Conservation (phyloP, 2,329 filamentous ascomycete genomes). For the Cladosporium sphaerospermum region DNA sequence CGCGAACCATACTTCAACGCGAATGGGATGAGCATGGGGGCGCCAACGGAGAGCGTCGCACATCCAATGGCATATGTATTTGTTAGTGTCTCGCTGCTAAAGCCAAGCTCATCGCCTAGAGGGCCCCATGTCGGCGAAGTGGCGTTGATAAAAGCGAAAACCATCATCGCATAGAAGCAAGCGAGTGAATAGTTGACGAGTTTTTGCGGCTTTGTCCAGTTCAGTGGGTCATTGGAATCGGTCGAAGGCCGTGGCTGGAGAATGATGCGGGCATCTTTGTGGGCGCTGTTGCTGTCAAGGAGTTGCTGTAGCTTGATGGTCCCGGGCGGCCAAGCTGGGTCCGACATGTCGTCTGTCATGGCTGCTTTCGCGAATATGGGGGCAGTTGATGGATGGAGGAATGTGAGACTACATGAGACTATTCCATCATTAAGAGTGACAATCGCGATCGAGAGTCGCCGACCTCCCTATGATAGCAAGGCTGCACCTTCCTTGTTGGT, state of each 20-base stretch:
- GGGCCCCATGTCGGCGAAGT: constrained; percentile 39
- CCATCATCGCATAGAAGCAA: constrained; percentile 38
- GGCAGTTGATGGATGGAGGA: too few relatives aligned
- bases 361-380: background rate
- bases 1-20: constrained; percentile 47
- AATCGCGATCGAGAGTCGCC: too few relatives aligned
- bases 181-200: constrained; percentile 38
- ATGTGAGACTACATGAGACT: too few relatives aligned
- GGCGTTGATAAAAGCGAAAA: constrained; percentile 38
- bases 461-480: too few relatives aligned
- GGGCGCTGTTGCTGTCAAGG: constrained; percentile 9
- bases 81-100: constrained; percentile 38
- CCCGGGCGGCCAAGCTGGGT: constrained; percentile 24
- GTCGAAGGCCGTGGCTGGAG: constrained; percentile 34
- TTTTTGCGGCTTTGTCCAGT: constrained; percentile 41
- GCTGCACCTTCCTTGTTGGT: too few relatives aligned
- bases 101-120: constrained; percentile 38
- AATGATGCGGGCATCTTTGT: constrained; percentile 24
- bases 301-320: constrained; percentile 23
- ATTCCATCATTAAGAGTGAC: too few relatives aligned
- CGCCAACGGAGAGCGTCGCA: constrained; percentile 43
- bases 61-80: constrained; percentile 41
- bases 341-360: constrained; percentile 20
- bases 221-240: constrained; percentile 38
- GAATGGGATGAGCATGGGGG: constrained; percentile 46